phyloP scores from a whole-genome alignment of 192 early-diverging fungal genomes.

The Podila epigama region DNA sequence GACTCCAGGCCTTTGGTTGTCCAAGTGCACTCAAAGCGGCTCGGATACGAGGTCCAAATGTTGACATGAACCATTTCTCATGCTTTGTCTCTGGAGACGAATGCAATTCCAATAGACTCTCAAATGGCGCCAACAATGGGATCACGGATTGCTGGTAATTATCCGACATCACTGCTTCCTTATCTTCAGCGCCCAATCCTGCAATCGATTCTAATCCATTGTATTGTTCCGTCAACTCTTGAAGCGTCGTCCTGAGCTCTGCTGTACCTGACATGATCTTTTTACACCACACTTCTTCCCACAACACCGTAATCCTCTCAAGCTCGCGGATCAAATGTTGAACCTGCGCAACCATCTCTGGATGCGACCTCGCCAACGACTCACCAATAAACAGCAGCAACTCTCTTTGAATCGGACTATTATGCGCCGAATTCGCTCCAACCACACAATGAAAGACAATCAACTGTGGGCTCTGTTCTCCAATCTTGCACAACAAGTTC shows the following conservation, averaged over 20 bases:
- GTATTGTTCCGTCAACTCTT: slow-evolving; percentile 64
- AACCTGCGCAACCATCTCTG: slow-evolving; percentile 60
- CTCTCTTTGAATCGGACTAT: slow-evolving; percentile 44
- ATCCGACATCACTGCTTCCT: slow-evolving; percentile 54
- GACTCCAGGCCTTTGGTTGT: slow-evolving; percentile 50
- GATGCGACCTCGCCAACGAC: slow-evolving; percentile 46
- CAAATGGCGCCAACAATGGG: slow-evolving; percentile 63
- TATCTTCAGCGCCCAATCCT: slow-evolving; percentile 45
- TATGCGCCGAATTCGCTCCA: slow-evolving; percentile 55
- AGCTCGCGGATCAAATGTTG: slow-evolving; percentile 66
- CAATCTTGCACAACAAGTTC: slow-evolving; percentile 68
- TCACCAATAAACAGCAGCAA: slow-evolving; percentile 48
- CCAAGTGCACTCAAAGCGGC: slow-evolving; percentile 58
- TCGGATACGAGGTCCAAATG: slow-evolving; percentile 62
- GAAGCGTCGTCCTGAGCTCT: slow-evolving; percentile 62
- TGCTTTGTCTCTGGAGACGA: slow-evolving; percentile 52
- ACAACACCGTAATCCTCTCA: slow-evolving; percentile 75
- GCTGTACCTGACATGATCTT: slow-evolving; percentile 61
- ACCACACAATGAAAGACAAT: slow-evolving; percentile 74
- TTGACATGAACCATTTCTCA: slow-evolving; percentile 71
- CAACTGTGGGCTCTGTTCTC: slow-evolving; percentile 63
- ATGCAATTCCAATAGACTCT: slow-evolving; percentile 58
- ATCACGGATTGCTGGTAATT: slow-evolving; percentile 64
- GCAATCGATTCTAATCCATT: slow-evolving; percentile 55
- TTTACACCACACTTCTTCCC: slow-evolving; percentile 86